phyloP scores from a whole-genome alignment of 2,329 filamentous ascomycete species.

The Orbilia javanica region DNA sequence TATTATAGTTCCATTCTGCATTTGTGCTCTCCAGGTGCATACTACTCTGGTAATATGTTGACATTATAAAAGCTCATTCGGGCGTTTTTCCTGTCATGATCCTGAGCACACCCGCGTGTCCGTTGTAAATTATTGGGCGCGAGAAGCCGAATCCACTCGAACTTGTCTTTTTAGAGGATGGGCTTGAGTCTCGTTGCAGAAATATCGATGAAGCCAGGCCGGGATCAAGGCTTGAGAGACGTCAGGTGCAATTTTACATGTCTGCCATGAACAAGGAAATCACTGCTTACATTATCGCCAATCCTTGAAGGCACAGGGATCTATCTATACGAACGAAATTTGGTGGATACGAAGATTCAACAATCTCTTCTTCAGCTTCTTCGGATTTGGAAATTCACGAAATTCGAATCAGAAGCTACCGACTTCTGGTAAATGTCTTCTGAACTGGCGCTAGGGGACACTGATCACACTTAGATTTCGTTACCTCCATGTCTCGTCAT shows the following conservation, averaged over 20 bases:
- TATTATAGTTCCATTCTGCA: constrained; percentile 50
- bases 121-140: constrained; percentile 18
- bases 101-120: neutral
- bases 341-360: neutral
- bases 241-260: constrained; percentile 47
- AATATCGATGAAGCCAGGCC: constrained; percentile 47
- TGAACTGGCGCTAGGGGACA: constrained; percentile 2
- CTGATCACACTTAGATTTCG: constrained; percentile 8
- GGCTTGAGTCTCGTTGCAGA: constrained; percentile 21
- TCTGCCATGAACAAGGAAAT: constrained; percentile 38
- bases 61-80: constrained; percentile 10
- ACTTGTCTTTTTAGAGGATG: constrained; percentile 36
- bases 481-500: constrained; percentile 24
- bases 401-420: neutral
- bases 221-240: constrained; percentile 53
- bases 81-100: constrained; percentile 26
- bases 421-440: neutral
- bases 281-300: constrained; percentile 30
- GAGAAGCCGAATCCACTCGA: constrained; percentile 32
- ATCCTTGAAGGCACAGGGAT: constrained; percentile 50
- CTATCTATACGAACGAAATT: constrained; percentile 8
- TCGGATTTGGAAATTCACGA: neutral
- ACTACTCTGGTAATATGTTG: constrained; percentile 23
- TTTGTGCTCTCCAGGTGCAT: constrained; percentile 39
- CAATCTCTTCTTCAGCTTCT: neutral